Conservation (phyloP, 345 rosid species). For the Syzygium oleosum region DNA sequence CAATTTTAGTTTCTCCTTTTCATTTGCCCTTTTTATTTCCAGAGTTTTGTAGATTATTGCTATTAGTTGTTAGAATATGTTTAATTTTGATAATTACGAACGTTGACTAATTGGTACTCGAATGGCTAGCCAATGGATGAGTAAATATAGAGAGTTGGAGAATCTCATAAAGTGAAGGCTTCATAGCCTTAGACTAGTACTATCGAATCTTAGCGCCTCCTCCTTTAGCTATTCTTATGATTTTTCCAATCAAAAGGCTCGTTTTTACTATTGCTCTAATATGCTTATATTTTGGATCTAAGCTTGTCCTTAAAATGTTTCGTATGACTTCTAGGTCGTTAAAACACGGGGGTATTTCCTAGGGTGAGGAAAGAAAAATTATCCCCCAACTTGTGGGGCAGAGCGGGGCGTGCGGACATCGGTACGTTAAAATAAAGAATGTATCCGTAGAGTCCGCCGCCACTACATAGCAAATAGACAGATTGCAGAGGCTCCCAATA, state of each 20-base stretch:
- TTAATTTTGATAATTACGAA: neutral
- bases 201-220: neutral
- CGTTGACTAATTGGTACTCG: neutral
- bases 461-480: no score
- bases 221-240: neutral
- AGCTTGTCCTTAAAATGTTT: no score
- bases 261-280: neutral
- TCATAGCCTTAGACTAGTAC: neutral
- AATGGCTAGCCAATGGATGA: neutral
- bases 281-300: no score
- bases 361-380: no score
- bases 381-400: no score
- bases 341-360: no score
- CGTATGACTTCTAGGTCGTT: no score
- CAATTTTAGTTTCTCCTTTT: neutral
- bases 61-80: neutral
- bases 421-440: no score
- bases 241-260: neutral
- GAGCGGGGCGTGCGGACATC: no score
- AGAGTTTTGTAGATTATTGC: neutral
- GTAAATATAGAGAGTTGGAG: neutral
- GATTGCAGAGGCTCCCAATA: no score
- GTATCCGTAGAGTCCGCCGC: no score
- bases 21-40: neutral
- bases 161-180: neutral